Percentiles rank a stretch among this genome's conserved stretches.
Evolutionary conservation across 2,329 filamentous ascomycete species (phyloP).

Genomic region (Claviceps lovelessii): DNA sequence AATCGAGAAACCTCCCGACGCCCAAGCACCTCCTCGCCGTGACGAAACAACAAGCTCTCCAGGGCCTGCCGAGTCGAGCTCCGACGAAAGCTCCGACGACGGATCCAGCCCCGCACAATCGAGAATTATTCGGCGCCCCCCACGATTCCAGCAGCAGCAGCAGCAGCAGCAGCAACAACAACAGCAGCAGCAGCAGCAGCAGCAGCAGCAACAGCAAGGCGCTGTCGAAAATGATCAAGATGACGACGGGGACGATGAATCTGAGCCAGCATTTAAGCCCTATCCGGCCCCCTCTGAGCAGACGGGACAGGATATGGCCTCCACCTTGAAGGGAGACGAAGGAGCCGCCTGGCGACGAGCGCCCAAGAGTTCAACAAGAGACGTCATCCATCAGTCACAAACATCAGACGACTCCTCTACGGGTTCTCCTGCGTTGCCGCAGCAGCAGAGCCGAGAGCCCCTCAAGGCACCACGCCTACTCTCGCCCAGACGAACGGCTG

Average conservation of each 20-base stretch:
- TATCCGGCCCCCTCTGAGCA: conserved; percentile 24
- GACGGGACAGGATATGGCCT: conserved; percentile 32
- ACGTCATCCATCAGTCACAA: conserved; percentile 31
- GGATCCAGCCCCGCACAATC: conserved; percentile 42
- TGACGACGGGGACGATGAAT: conserved; percentile 42
- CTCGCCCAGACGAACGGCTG: conserved; percentile 45
- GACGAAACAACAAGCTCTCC: conserved; percentile 18
- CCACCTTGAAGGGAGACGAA: conserved; percentile 36
- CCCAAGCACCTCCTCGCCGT: conserved; percentile 7
- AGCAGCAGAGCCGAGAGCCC: conserved; percentile 18
- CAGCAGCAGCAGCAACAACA: too few relatives aligned
- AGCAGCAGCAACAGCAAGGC: conserved; percentile 22
- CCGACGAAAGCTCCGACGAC: conserved; percentile 29
- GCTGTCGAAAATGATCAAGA: conserved; percentile 19
- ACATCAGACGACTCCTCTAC: conserved; percentile 50
- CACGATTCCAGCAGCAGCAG: conserved; percentile 27
- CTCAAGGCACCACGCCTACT: conserved; percentile 28
- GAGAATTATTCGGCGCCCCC: conserved; percentile 45
- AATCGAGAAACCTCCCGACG: conserved; percentile 12
- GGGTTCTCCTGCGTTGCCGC: conserved; percentile 28
- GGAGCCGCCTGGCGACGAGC: conserved; percentile 20
- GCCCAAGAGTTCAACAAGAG: conserved; percentile 17
- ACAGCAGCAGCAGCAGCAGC: conserved; percentile 6
- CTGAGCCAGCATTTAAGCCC: conserved; percentile 41
- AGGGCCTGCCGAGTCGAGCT: conserved; percentile 23